Evolutionary conservation across 768 basidiomycete genomes (phyloP).

Genomic region (Boletus reticuloceps): DNA sequence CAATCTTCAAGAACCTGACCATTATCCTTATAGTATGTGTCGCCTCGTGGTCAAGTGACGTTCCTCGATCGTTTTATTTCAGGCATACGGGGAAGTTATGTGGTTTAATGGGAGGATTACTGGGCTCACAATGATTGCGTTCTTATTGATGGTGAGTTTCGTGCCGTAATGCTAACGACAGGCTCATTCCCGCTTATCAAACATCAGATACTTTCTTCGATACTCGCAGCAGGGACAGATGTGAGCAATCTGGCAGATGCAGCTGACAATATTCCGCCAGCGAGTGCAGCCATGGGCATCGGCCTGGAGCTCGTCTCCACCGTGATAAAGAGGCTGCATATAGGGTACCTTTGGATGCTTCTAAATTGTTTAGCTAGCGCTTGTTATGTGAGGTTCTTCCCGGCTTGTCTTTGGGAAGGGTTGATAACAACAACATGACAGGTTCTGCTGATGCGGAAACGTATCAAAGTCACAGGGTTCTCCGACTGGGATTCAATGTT

Average conservation of each 20-base stretch:
- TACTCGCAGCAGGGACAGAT: conserved; percentile 97
- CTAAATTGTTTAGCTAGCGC: conserved; percentile 89
- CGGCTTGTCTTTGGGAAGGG: not conserved
- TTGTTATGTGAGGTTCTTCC: conserved; percentile 64
- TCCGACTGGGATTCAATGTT: conserved; percentile 99
- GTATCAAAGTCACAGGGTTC: conserved; percentile 93
- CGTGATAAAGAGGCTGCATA: conserved; percentile 55
- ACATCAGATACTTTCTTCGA: conserved; percentile 78
- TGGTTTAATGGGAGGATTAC: conserved; percentile 95
- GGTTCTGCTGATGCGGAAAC: conserved; percentile 95
- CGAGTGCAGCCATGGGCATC: conserved; percentile 26
- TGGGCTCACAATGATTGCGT: conserved; percentile 82
- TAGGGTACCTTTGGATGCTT: conserved; percentile 97
- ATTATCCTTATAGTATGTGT: conserved; percentile 90
- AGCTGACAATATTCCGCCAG: conserved; percentile 23
- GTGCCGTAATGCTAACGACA: not conserved
- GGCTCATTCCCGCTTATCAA: not conserved
- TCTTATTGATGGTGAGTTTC: conserved; percentile 79
- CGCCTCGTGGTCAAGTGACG: not conserved
- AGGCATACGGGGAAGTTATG: conserved; percentile 97
- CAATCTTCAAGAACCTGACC: conserved; percentile 99
- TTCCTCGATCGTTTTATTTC: not conserved
- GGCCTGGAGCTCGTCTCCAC: conserved; percentile 39
- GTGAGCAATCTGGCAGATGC: conserved; percentile 42
- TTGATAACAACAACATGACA: conserved; percentile 29